A percentile compares a stretch with the other conserved stretches of the same genome.
These are phyloP conservation scores for Hypoxylon sp. DNA, from an alignment of 2,329 filamentous ascomycete genomes.

Conservation along the genomic window DNA sequence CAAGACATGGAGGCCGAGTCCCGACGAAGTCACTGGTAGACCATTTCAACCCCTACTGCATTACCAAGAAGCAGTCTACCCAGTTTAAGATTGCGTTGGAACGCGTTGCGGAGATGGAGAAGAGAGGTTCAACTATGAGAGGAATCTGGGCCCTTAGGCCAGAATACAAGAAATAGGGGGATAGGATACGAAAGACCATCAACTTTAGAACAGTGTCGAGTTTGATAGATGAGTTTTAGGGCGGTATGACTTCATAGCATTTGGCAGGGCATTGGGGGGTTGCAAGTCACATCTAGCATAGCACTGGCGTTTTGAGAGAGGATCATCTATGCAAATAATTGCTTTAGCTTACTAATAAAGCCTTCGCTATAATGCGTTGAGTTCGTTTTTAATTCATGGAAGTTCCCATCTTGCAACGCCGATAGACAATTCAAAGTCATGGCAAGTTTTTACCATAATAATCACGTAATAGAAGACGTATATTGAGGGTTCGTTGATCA, in stretches of 20 bases:
- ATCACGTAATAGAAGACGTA: background rate
- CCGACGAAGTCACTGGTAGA: conserved; percentile 89
- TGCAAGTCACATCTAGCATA: conserved; percentile 19
- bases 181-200: background rate
- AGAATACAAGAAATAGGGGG: conserved; percentile 19
- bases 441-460: background rate
- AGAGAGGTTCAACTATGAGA: conserved; percentile 67
- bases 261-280: conserved; percentile 16
- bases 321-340: background rate
- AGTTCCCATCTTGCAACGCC: background rate
- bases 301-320: conserved; percentile 30
- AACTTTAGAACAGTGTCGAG: background rate
- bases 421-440: background rate
- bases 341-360: background rate
- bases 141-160: conserved; percentile 66
- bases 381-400: background rate
- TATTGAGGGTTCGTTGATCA: conserved; percentile 40
- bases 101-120: conserved; percentile 80
- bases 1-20: conserved; percentile 81
- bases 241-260: conserved; percentile 1
- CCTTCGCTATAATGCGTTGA: background rate
- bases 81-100: conserved; percentile 89
- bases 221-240: background rate
- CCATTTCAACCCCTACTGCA: conserved; percentile 88
- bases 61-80: conserved; percentile 75